Conservation (phyloP, 108 stramenopile species). For the Nannochloropsis salina region DNA sequence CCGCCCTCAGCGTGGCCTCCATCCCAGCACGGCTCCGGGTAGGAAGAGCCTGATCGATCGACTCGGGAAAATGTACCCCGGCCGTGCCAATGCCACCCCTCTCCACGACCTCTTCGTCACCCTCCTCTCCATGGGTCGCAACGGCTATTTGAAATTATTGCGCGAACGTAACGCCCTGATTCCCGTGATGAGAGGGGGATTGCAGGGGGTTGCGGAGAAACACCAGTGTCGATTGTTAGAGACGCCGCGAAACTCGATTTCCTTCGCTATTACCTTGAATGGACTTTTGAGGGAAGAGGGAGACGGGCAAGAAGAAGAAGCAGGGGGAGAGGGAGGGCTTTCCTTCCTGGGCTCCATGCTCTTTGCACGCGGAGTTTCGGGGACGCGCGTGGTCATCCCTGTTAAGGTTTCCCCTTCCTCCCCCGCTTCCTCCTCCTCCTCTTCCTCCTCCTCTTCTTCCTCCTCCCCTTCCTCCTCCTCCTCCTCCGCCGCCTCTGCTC, state of each 20-base stretch:
- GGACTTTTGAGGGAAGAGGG: constrained; percentile 49
- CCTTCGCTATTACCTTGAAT: constrained; percentile 85
- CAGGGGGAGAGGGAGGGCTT: neutral
- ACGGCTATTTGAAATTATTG: constrained; percentile 55
- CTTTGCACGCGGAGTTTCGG: constrained; percentile 90
- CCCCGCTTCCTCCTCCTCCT: neutral
- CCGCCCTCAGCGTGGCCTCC: no score
- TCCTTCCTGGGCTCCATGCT: constrained; percentile 93
- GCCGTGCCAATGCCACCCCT: constrained; percentile 85
- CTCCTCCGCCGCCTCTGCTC: neutral
- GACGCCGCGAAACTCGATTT: constrained; percentile 84
- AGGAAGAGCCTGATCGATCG: neutral
- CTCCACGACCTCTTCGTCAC: constrained; percentile 95
- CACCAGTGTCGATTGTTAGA: constrained; percentile 75
- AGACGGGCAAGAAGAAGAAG: neutral
- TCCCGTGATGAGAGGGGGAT: constrained; percentile 52
- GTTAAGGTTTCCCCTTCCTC: neutral
- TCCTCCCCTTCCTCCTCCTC: neutral
- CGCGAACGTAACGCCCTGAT: constrained; percentile 56
- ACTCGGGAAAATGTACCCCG: constrained; percentile 86
- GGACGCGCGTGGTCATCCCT: constrained; percentile 59
- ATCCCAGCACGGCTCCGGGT: neutral
- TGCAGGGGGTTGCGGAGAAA: constrained; percentile 62
- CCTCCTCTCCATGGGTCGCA: constrained; percentile 81
- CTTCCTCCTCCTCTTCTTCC: neutral